Evolutionary conservation across 2,329 filamentous ascomycete genomes (phyloP), one percentile per base, ranked within the genome.

Genomic region (Metarhizium robertsii): DNA sequence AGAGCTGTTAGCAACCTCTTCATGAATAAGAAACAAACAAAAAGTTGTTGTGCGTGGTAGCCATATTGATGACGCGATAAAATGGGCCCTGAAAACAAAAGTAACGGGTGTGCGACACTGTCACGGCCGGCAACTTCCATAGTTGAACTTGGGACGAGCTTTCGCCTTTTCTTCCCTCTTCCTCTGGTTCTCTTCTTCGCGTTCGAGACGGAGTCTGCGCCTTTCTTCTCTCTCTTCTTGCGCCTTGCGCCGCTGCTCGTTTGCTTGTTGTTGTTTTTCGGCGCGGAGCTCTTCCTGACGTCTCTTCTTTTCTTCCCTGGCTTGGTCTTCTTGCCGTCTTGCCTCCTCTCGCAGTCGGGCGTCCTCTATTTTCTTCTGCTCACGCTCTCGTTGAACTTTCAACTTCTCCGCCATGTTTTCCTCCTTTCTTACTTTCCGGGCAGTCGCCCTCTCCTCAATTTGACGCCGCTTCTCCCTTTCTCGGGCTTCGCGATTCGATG

Each of bases 111-210:
- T 20, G 43, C 55, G 57, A 53, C 56, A 55, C 56, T 56, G 50
- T 65, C 59, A 67, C 18, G 32, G 57, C 54, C 55, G 60, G 47
- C 56, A 50, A 49, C 52, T 46, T 34, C 64, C 61, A 43, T 61
- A 62, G 20, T 53, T 55, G 61, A 58, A 62, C 50, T 50, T 65
- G 46, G 61, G 62, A 30, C 51, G 59, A 50, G 56, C 57, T 38
- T 55, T 58, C 52, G 57, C 57, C 46, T 59, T 60, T 59, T 62
- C 42, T 61, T 52, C n/a, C 47, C 55, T 52, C 60, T 58, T 51
- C 6, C 57, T 55, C 25, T 56, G 55, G 7, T 53, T 60, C 32
- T 56, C 58, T 16, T 56, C 36, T 29, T 62, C 61, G 29, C 49
- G 51, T 46, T 55, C 40, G 36, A 55, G 56, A 48, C 55, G 56